Percentiles rank a stretch among this genome's conserved stretches.
Evolutionary conservation across 305 asterid genomes (phyloP).

Genomic region (Fraxinus velutina): DNA sequence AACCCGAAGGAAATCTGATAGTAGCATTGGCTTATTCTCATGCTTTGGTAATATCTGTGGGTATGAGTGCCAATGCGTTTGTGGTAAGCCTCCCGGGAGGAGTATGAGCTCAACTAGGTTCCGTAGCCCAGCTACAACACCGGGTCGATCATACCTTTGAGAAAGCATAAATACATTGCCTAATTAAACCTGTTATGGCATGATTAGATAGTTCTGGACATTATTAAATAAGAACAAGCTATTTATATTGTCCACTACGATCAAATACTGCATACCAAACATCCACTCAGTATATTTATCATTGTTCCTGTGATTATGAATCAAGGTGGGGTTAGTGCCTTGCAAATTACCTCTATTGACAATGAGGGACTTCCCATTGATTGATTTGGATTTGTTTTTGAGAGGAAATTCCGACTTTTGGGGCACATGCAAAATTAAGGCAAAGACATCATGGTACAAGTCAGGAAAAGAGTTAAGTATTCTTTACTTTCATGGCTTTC

Average conservation of each 20-base stretch:
- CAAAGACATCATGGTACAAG: not conserved
- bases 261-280: not conserved
- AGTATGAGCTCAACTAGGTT: constrained; percentile 24
- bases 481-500: constrained; percentile 3
- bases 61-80: constrained; percentile 78
- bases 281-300: not conserved
- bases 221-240: not conserved
- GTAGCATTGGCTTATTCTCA: constrained; percentile 52
- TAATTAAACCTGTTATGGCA: not conserved
- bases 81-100: constrained; percentile 56
- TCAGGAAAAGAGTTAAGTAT: not conserved
- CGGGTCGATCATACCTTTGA: constrained; percentile 44
- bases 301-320: not conserved
- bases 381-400: not conserved
- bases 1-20: constrained; percentile 32
- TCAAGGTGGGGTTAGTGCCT: not conserved
- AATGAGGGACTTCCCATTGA: not conserved
- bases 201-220: not conserved
- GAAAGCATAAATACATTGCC: not conserved
- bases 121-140: constrained; percentile 31
- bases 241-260: not conserved
- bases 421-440: not conserved
- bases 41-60: constrained; percentile 74
- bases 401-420: not conserved
- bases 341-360: not conserved